Conservation (phyloP, 768 basidiomycete genomes). For the Boletus reticuloceps region DNA sequence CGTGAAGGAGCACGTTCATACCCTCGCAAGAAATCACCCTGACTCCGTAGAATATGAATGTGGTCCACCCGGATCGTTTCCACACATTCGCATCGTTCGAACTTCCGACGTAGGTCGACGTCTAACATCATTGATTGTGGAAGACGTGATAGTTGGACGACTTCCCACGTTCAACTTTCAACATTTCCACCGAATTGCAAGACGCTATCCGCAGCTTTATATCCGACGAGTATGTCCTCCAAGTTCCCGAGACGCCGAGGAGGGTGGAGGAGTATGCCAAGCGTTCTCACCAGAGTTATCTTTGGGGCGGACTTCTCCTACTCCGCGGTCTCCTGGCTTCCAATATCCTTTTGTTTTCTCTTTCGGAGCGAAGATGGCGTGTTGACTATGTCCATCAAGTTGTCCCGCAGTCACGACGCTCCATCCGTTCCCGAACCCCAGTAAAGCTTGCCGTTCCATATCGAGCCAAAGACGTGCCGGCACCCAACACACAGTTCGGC, state of each 20-base stretch:
- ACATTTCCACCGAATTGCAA: not conserved
- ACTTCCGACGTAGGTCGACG: not conserved
- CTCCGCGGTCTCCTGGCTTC: no score
- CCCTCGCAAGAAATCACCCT: not conserved
- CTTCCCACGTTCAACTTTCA: not conserved
- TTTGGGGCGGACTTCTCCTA: not conserved
- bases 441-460: not conserved
- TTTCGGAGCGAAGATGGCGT: no score
- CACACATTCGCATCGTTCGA: no score
- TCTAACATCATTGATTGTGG: not conserved
- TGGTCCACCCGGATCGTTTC: not conserved
- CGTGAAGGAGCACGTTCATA: constrained; percentile 1
- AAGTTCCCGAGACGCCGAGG: not conserved
- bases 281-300: not conserved
- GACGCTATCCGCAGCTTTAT: not conserved
- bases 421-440: no score
- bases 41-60: not conserved
- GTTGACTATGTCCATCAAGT: not conserved
- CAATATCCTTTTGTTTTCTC: no score
- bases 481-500: not conserved
- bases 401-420: not conserved
- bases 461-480: not conserved
- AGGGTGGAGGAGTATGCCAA: not conserved
- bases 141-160: not conserved
- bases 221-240: not conserved